Percentiles rank a stretch among this genome's conserved stretches.
Conservation (phyloP, 257 asterid species). For the Gentiana macrophylla region DNA sequence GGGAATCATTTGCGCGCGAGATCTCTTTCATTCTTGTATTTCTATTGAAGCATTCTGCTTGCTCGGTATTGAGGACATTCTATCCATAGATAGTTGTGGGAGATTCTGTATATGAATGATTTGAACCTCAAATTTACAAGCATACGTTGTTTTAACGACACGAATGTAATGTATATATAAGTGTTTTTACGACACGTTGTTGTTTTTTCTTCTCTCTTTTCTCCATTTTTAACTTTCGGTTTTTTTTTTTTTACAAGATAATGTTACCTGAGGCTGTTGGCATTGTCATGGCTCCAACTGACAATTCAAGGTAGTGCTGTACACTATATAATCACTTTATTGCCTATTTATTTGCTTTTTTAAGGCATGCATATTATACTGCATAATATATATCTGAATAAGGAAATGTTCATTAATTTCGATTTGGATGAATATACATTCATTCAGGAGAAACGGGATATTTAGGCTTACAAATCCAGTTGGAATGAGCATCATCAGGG, state of each 20-base stretch:
- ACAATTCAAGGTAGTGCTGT: slow-evolving; percentile 26
- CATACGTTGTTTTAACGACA: too few relatives aligned
- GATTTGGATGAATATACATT: too few relatives aligned
- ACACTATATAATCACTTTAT: not conserved
- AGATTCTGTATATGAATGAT: too few relatives aligned
- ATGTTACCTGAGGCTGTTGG: slow-evolving; percentile 51
- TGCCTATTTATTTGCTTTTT: not conserved
- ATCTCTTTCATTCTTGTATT: too few relatives aligned
- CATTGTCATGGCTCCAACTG: slow-evolving; percentile 46
- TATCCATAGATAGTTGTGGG: too few relatives aligned
- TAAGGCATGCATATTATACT: not conserved
- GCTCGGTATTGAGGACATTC: too few relatives aligned
- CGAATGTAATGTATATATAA: too few relatives aligned
- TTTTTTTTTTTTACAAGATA: slow-evolving; percentile 9
- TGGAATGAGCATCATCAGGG: slow-evolving; percentile 37
- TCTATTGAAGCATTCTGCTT: too few relatives aligned
- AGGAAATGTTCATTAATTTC: not conserved
- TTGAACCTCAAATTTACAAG: too few relatives aligned
- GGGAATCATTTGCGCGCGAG: too few relatives aligned
- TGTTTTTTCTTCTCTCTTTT: not conserved
- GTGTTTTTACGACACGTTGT: not conserved
- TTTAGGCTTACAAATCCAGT: slow-evolving; percentile 29
- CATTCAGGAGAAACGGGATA: slow-evolving; percentile 29
- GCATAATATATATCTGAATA: not conserved
- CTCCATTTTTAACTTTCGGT: not conserved